Evolutionary conservation across 768 basidiomycete species (phyloP), one percentile per base, ranked within the genome.

Genomic region (Hebeloma cylindrosporum): DNA sequence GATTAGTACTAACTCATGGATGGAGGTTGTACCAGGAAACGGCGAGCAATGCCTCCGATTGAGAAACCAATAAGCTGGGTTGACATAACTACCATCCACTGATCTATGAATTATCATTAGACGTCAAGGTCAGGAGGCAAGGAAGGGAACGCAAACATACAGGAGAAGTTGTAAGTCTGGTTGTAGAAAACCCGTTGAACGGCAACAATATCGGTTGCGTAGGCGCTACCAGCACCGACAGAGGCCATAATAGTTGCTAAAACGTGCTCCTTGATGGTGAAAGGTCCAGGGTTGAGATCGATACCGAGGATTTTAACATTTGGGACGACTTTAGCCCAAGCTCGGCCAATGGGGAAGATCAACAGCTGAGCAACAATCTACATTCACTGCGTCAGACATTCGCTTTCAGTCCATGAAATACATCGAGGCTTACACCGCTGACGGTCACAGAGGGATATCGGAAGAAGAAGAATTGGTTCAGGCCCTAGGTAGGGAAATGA

Each of bases 41-140:
- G 81, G 22, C 84, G 79, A 5, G 78, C 52, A 71, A 90, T 53
- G 54, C 79, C 58, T 70, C 88, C 89, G 43, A 90, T 80, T 3
- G 87, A 89, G 70, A 91, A 91, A 9, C 90, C 88, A 42, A 90
- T 88, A 43, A 88, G 67, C 56, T 85, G 83, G 1, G 82, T 82
- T 22, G 79, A 83, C 67, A 89, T 79, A 18, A 90, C 83, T 16
- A 89, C 65, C 63, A 89, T 78, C 82, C 87, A 85, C 66, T 88
- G 85, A 62, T 89, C 86, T 77, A 50, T 18, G 14, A n/a, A 51
- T 23, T 5, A 34, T 43, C 9, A 29, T 53, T 44, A 52, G 34
- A 43, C 25, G 23, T 21, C 47, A 40, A 10, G 27, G 17, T 8
- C 13, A 11, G 25, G 25, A 26, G 9, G 21, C n/a, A 34, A 33